Evolutionary conservation across 306 rosid genomes (phyloP).

Genomic region (Rosa persica): DNA sequence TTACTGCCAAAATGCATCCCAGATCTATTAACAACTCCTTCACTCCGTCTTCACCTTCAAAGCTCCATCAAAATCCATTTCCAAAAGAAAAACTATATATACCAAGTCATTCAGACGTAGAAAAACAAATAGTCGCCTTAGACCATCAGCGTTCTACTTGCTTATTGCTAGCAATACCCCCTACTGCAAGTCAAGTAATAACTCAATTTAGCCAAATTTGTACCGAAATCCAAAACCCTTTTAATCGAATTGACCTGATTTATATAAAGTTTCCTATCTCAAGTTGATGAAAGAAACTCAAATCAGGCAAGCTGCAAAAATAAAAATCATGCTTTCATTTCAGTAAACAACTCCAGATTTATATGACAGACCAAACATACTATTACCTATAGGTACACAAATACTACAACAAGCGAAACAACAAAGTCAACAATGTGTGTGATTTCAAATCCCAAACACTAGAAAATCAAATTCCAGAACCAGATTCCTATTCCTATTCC

Average conservation of each 20-base stretch:
- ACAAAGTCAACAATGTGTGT: neutral
- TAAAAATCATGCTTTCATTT: neutral
- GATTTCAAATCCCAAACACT: neutral
- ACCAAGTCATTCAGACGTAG: neutral
- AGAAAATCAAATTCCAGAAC: neutral
- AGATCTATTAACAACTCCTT: slow-evolving; percentile 10
- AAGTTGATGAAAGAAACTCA: too few species aligned
- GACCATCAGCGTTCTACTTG: neutral
- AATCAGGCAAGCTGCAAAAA: neutral
- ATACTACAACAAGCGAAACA: neutral
- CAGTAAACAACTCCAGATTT: neutral
- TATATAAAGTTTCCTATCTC: neutral
- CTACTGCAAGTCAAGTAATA: neutral
- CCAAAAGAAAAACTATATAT: neutral
- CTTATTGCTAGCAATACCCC: neutral
- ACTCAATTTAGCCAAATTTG: neutral
- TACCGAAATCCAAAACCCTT: neutral
- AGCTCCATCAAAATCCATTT: neutral
- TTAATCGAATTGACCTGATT: neutral
- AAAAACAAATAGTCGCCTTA: neutral
- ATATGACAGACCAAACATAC: neutral
- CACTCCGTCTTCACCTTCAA: slow-evolving; percentile 3
- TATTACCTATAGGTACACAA: neutral
- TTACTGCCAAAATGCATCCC: slow-evolving; percentile 12
- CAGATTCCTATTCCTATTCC: slow-evolving; percentile 1